phyloP scores from a whole-genome alignment of 1,284 basidiomycete species.

The Leccinum angustisporum region DNA sequence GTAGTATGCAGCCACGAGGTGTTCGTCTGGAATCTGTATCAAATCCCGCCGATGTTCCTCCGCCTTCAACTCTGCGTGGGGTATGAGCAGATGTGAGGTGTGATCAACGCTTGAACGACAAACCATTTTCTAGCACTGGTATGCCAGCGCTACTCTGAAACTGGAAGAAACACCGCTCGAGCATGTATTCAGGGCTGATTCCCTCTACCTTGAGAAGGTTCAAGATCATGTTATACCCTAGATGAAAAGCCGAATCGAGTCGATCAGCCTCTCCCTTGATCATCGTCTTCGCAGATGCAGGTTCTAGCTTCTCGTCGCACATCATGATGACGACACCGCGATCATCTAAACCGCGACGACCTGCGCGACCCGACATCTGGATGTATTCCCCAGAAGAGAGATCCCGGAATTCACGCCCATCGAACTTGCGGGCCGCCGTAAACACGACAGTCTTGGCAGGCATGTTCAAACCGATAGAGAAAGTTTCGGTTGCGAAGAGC shows the following conservation, averaged over 20 bases:
- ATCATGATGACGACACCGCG: conserved; percentile 99
- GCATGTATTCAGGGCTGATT: conserved; percentile 98
- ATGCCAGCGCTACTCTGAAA: conserved; percentile 94
- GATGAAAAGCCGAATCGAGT: conserved; percentile 96
- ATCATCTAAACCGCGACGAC: conserved; percentile 95
- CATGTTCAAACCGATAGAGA: conserved; percentile 99
- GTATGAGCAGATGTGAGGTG: conserved; percentile 6
- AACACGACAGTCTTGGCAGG: conserved; percentile 99
- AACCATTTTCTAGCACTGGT: conserved; percentile 85
- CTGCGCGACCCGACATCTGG: conserved; percentile 98
- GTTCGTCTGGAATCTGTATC: conserved; percentile 82
- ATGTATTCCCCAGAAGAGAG: conserved; percentile 93
- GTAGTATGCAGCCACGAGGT: conserved; percentile 86
- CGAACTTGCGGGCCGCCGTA: conserved; percentile 93
- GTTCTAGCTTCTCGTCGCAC: conserved; percentile 98
- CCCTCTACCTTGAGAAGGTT: conserved; percentile 99
- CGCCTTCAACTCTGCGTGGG: conserved; percentile 61
- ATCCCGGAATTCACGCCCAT: conserved; percentile 93
- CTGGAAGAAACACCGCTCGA: conserved; percentile 97
- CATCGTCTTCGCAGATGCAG: conserved; percentile 91
- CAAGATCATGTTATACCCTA: conserved; percentile 99
- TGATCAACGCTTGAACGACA: conserved; percentile 24
- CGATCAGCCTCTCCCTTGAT: conserved; percentile 98
- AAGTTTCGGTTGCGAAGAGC: conserved; percentile 98
- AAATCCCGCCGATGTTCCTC: conserved; percentile 72